A percentile compares a stretch with the other conserved stretches of the same genome.
Conservation (phyloP, 192 early-diverging fungal genomes). For the Coemansia sp. region DNA sequence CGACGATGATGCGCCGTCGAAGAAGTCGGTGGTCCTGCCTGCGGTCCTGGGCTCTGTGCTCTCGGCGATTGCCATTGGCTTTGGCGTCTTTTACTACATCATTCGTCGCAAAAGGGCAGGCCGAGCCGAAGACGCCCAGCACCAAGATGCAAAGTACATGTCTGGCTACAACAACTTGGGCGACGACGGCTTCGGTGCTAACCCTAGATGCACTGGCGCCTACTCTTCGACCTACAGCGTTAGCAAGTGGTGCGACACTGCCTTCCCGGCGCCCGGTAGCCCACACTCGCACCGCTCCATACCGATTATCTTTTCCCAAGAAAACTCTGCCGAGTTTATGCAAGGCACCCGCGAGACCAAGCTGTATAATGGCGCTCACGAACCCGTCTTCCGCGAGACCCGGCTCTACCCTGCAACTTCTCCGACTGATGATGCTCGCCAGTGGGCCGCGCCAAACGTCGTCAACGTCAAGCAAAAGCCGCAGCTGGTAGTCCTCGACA, state of each 20-base stretch:
- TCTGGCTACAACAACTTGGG: slow-evolving; percentile 44
- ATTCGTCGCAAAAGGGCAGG: slow-evolving; percentile 23
- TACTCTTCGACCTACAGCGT: slow-evolving; percentile 40
- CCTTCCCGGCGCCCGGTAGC: background rate
- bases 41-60: slow-evolving; percentile 41
- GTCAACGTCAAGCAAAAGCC: slow-evolving; percentile 40
- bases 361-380: slow-evolving; percentile 8
- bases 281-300: slow-evolving; percentile 34
- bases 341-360: slow-evolving; percentile 30
- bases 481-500: slow-evolving; percentile 37
- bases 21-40: slow-evolving; percentile 24
- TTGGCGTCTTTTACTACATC: slow-evolving; percentile 22
- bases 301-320: slow-evolving; percentile 40
- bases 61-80: slow-evolving; percentile 17
- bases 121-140: slow-evolving; percentile 24
- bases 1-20: background rate
- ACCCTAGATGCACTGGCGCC: slow-evolving; percentile 15
- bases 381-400: slow-evolving; percentile 32
- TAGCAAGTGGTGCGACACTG: slow-evolving; percentile 48
- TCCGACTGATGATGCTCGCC: slow-evolving; percentile 19
- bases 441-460: slow-evolving; percentile 42
- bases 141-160: slow-evolving; percentile 42
- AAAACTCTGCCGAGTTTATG: slow-evolving; percentile 15
- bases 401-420: slow-evolving; percentile 21
- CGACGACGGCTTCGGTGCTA: slow-evolving; percentile 22